Conservation (phyloP, 73 alveolate species). For the Uronychia setigera region DNA sequence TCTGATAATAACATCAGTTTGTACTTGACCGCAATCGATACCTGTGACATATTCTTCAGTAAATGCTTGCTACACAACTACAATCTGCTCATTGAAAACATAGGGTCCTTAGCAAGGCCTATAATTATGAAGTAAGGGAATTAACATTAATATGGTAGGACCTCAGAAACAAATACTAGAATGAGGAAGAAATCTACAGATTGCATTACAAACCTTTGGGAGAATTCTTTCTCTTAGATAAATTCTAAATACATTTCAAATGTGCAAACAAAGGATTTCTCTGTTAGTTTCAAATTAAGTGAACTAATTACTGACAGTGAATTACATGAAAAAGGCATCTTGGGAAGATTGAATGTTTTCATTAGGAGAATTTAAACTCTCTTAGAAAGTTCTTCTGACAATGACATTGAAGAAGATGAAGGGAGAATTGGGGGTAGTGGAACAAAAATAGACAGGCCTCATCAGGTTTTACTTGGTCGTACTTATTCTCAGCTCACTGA, state of each 20-base stretch:
- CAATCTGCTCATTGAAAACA: neutral
- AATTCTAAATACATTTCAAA: slow-evolving; percentile 9
- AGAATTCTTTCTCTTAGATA: slow-evolving; percentile 6
- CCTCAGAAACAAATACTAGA: slow-evolving; percentile 61
- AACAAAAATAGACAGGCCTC: slow-evolving; percentile 19
- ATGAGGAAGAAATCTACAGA: slow-evolving; percentile 59
- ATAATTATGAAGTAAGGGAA: neutral
- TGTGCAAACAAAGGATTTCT: slow-evolving; percentile 9
- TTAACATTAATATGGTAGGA: slow-evolving; percentile 4
- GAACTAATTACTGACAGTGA: slow-evolving; percentile 21
- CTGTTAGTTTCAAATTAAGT: slow-evolving; percentile 16
- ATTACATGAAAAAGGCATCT: slow-evolving; percentile 46
- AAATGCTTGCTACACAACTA: slow-evolving; percentile 18
- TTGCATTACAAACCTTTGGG: slow-evolving; percentile 29
- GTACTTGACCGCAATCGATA: slow-evolving; percentile 49
- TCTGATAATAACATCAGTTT: slow-evolving; percentile 54
- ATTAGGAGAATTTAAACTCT: slow-evolving; percentile 27
- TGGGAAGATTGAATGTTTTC: slow-evolving; percentile 46
- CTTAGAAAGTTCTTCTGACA: neutral
- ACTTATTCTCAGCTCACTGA: slow-evolving; percentile 46
- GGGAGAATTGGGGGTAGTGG: neutral
- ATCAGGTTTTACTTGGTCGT: slow-evolving; percentile 49
- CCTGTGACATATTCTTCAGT: slow-evolving; percentile 26
- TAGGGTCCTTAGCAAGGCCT: slow-evolving; percentile 28
- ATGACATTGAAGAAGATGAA: slow-evolving; percentile 19